These are phyloP conservation scores for Fraxinus greggii DNA, from an alignment of 305 asterid species.

Conservation along the genomic window DNA sequence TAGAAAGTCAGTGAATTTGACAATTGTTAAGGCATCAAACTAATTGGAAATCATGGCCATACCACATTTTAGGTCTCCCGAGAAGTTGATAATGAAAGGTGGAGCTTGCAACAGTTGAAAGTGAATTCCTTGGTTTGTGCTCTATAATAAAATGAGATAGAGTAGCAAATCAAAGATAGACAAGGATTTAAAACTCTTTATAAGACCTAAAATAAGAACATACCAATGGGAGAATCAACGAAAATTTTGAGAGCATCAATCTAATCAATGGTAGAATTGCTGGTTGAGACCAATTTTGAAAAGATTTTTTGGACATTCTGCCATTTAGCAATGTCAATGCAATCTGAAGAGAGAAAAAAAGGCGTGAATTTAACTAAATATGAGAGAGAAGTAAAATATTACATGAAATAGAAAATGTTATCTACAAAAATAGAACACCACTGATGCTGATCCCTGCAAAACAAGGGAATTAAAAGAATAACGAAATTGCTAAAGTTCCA, in stretches of 20 bases:
- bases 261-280: constrained; percentile 52
- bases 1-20: not conserved
- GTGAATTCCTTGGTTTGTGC: constrained; percentile 74
- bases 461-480: not conserved
- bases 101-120: constrained; percentile 91
- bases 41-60: constrained; percentile 22
- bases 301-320: constrained; percentile 74
- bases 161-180: constrained; percentile 27
- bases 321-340: constrained; percentile 79
- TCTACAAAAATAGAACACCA: not conserved
- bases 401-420: not conserved
- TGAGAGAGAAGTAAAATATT: constrained; percentile 1
- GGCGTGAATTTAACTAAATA: constrained; percentile 13
- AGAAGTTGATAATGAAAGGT: constrained; percentile 62
- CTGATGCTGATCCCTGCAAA: not conserved
- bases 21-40: not conserved
- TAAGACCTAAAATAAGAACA: constrained; percentile 25
- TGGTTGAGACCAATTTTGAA: constrained; percentile 70
- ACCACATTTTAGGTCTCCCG: constrained; percentile 95
- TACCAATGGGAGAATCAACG: constrained; percentile 81
- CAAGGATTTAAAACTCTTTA: constrained; percentile 9
- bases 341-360: constrained; percentile 44
- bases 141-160: constrained; percentile 42
- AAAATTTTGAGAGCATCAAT: constrained; percentile 81
- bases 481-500: constrained; percentile 3